A percentile compares a stretch with the other conserved stretches of the same genome.
Conservation (phyloP, 768 basidiomycete species). For the Trametes coccinea region DNA sequence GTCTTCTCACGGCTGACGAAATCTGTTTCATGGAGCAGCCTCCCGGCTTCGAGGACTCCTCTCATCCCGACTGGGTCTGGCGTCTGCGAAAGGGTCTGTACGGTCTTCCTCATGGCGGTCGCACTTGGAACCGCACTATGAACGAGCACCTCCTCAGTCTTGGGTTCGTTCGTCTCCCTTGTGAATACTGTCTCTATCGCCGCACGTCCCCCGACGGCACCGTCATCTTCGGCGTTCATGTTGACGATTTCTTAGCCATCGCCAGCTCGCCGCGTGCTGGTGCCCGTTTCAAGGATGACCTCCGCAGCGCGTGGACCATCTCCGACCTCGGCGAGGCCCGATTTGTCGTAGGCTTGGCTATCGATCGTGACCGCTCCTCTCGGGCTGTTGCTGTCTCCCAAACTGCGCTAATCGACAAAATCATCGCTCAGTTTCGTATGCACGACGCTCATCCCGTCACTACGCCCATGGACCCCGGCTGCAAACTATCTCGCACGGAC, state of each 20-base stretch:
- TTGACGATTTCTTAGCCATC: constrained; percentile 24
- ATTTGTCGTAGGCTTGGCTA: constrained; percentile 40
- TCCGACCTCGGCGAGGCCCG: constrained; percentile 36
- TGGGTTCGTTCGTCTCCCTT: constrained; percentile 15
- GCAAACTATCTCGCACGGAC: constrained; percentile 1
- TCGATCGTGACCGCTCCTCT: constrained; percentile 30
- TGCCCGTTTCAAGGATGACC: constrained; percentile 30
- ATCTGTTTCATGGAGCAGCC: constrained; percentile 39
- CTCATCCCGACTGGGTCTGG: constrained; percentile 9
- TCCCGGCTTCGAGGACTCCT: constrained; percentile 20
- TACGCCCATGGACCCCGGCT: constrained; percentile 23
- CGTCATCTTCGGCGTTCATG: constrained; percentile 25
- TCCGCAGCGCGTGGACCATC: constrained; percentile 33
- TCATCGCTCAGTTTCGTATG: constrained; percentile 19
- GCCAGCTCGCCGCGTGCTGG: constrained; percentile 30
- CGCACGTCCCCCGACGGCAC: not conserved
- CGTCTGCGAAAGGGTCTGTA: constrained; percentile 21
- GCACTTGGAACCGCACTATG: constrained; percentile 22
- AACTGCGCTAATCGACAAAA: constrained; percentile 20
- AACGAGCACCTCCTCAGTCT: constrained; percentile 2
- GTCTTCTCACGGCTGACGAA: constrained; percentile 31
- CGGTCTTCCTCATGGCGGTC: constrained; percentile 25
- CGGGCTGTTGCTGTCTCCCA: constrained; percentile 25
- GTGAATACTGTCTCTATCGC: constrained; percentile 24
- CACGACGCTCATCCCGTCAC: constrained; percentile 10